phyloP scores from a whole-genome alignment of 2,329 filamentous ascomycete genomes.

The Aulographum hederae region DNA sequence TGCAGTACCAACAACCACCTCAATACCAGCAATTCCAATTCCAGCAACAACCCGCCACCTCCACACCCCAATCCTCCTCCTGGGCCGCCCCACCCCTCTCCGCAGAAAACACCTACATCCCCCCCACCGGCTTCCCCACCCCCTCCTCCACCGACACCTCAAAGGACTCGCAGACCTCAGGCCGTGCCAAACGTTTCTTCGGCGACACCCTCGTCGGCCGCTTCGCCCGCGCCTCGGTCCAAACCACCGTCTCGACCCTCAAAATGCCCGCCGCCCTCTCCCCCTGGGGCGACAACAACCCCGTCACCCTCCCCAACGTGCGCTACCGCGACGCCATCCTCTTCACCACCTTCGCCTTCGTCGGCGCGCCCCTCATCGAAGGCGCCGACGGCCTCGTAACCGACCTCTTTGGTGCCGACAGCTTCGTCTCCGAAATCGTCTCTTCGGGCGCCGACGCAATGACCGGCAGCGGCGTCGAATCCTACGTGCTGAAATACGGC shows the following conservation, averaged over 20 bases:
- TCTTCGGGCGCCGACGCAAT: conserved; percentile 13
- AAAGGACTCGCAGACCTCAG: conserved; percentile 10
- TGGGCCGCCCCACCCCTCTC: not conserved
- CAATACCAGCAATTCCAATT: conserved; percentile 9
- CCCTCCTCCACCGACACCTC: too few relatives aligned
- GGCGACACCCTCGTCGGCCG: conserved; percentile 19
- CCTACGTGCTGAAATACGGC: too few relatives aligned
- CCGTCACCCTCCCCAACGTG: conserved; percentile 19
- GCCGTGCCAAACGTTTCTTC: conserved; percentile 15
- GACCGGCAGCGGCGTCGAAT: conserved; percentile 11
- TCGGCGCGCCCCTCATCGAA: conserved; percentile 16
- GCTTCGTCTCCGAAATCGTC: conserved; percentile 16
- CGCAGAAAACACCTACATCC: not conserved
- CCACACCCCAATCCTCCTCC: conserved; percentile 5
- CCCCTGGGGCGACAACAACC: conserved; percentile 21
- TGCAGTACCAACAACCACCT: conserved; percentile 2
- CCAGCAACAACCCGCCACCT: conserved; percentile 5
- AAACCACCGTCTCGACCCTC: conserved; percentile 14
- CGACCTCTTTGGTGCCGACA: conserved; percentile 15
- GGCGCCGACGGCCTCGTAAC: conserved; percentile 12
- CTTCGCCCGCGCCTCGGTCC: conserved; percentile 15
- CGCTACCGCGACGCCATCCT: conserved; percentile 19
- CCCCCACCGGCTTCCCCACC: too few relatives aligned
- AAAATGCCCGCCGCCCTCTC: conserved; percentile 16
- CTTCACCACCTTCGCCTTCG: conserved; percentile 18